Percentiles rank a stretch among this genome's conserved stretches.
These are phyloP conservation scores for Pythium oligandrum DNA, from an alignment of 352 stramenopile species.

Conservation along the genomic window DNA sequence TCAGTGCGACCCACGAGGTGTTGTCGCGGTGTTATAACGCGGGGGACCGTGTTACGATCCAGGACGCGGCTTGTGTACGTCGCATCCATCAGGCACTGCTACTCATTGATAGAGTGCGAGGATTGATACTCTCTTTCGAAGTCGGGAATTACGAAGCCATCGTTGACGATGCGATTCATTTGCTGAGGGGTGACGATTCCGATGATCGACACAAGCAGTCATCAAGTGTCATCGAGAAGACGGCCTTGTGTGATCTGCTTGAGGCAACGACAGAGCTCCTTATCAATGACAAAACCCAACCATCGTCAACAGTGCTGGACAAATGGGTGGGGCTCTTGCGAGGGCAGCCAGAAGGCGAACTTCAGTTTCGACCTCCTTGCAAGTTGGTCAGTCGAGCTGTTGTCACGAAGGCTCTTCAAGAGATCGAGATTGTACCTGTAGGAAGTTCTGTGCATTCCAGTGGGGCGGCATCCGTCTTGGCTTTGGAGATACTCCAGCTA, in stretches of 20 bases:
- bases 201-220: constrained; percentile 11
- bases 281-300: constrained; percentile 32
- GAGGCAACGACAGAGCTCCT: constrained; percentile 67
- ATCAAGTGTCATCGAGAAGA: constrained; percentile 20
- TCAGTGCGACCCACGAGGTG: constrained; percentile 54
- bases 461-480: too few species aligned
- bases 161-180: constrained; percentile 19
- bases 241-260: constrained; percentile 48
- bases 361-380: too few species aligned
- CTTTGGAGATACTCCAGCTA: too few species aligned
- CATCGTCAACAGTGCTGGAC: constrained; percentile 28
- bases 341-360: too few species aligned
- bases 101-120: constrained; percentile 25
- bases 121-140: constrained; percentile 12
- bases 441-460: too few species aligned
- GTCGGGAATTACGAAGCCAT: background rate
- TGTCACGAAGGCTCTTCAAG: too few species aligned
- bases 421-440: too few species aligned
- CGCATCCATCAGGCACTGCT: constrained; percentile 39
- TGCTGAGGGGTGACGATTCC: constrained; percentile 27
- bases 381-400: too few species aligned
- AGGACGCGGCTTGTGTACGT: constrained; percentile 17
- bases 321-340: constrained; percentile 31
- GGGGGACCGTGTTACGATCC: constrained; percentile 28
- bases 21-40: constrained; percentile 44